Evolutionary conservation across 2,329 filamentous ascomycete genomes (phyloP), one percentile per base, ranked within the genome.

Genomic region (Fusarium torreyae): DNA sequence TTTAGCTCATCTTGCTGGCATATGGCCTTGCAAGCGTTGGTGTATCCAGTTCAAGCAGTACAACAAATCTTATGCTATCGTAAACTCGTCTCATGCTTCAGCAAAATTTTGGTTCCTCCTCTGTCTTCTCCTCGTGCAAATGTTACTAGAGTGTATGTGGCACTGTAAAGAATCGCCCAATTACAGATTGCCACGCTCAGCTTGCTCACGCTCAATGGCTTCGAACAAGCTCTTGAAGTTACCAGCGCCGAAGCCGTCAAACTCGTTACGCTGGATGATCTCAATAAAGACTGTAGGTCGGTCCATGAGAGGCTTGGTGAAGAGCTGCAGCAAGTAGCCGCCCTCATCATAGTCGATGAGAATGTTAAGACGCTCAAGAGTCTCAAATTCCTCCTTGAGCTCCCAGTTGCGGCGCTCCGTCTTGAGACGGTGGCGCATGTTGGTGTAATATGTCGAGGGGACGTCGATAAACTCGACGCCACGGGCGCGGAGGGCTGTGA

Each of bases 171-270:
- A 49, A 36, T 54, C 20, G n/a, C 13, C 26, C 39, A 6, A 43
- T 81, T 81, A 93, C 81, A 97, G 78, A 77, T 97, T 98, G 2
- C 95, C 94, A 57, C 94, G 86, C 79, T 92, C 85, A 45, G 89
- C 94, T 85, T 98, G 95, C 80, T 98, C 94, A 51, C 94, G 85
- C 86, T 98, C 95, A 78, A 98, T 97, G 4, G 95, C 94, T 85
- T 98, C 94, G 75, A 98, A 98, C 74, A 98, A 76, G 65, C 91
- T 94, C 88, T 94, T 97, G 84, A 98, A 98, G 80, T 98, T 98
- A 2, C 95, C 95, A 0, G 94, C 95, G 6, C 95, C 94, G 74
- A 98, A 98, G 0, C 95, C 95, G 33, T 92, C 90, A 79, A 98
- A 98, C 69, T 94, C 90, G 74, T 97, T 91, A 59, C 94, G 85